Percentiles rank a stretch among this genome's conserved stretches.
Evolutionary conservation across 1,284 basidiomycete genomes (phyloP).

Genomic region (Wallemia hederae): DNA sequence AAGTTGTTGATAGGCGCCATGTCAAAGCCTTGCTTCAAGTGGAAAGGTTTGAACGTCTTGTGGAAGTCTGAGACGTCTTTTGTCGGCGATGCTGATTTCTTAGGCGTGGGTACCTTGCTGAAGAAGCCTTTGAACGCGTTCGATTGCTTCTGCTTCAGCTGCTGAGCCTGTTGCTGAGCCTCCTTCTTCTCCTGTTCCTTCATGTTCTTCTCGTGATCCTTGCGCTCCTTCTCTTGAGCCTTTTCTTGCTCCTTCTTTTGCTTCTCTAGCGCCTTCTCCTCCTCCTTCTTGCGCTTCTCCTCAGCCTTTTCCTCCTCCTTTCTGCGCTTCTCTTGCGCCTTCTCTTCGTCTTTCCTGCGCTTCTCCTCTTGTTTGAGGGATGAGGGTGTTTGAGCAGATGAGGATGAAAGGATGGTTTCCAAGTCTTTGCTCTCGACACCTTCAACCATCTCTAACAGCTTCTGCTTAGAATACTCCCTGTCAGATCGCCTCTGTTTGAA

Average conservation of each 20-base stretch:
- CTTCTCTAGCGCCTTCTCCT: background rate
- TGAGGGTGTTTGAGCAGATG: background rate
- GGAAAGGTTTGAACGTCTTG: slow-evolving; percentile 41
- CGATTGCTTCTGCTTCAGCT: slow-evolving; percentile 33
- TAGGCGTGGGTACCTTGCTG: slow-evolving; percentile 23
- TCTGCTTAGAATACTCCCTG: background rate
- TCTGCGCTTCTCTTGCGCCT: slow-evolving; percentile 1
- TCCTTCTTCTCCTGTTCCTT: background rate
- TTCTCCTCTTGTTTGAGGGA: background rate
- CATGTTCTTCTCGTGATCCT: slow-evolving; percentile 23
- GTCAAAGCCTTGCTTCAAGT: slow-evolving; percentile 35
- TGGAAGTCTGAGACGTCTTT: slow-evolving; percentile 32
- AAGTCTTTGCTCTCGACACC: background rate
- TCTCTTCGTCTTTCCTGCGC: background rate
- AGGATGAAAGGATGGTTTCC: background rate
- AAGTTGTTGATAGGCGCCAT: slow-evolving; percentile 45
- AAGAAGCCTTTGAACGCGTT: slow-evolving; percentile 45
- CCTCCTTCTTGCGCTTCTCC: slow-evolving; percentile 1
- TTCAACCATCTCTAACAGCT: background rate
- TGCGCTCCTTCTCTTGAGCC: slow-evolving; percentile 29
- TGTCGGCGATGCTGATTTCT: slow-evolving; percentile 10
- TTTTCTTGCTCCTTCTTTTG: slow-evolving; percentile 6
- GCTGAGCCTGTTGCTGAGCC: background rate
- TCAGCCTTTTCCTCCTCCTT: background rate
- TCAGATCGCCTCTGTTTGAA: background rate